Evolutionary conservation across 192 early-diverging fungal species (phyloP).

Genomic region (Phycomyces nitens): DNA sequence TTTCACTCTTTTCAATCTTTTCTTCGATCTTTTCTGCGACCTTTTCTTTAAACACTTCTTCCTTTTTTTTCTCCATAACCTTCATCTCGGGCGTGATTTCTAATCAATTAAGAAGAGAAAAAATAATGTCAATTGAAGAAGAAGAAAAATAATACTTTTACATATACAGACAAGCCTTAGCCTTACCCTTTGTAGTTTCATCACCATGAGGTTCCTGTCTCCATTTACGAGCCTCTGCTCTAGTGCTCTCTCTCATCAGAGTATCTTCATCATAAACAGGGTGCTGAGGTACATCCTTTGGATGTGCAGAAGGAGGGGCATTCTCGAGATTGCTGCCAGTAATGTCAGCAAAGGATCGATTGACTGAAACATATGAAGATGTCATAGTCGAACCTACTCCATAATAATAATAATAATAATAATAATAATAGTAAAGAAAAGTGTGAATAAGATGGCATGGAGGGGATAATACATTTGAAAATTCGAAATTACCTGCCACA

Average conservation of each 20-base stretch:
- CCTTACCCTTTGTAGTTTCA: background rate
- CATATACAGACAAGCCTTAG: no score
- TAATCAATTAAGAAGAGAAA: constrained; percentile 6
- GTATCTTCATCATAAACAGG: constrained; percentile 30
- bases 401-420: no score
- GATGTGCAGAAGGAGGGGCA: constrained; percentile 21
- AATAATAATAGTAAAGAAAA: no score
- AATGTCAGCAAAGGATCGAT: constrained; percentile 25
- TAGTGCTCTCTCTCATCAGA: constrained; percentile 7
- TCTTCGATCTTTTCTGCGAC: constrained; percentile 8
- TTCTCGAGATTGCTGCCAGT: constrained; percentile 17
- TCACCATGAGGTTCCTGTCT: constrained; percentile 10
- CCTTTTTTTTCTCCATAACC: constrained; percentile 1
- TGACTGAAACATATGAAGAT: background rate
- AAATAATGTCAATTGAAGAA: no score
- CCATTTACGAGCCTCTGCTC: constrained; percentile 23
- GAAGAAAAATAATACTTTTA: no score
- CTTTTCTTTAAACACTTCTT: background rate
- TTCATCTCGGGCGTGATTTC: constrained; percentile 18
- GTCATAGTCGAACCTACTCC: background rate
- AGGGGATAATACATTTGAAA: no score
- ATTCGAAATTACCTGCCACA: background rate
- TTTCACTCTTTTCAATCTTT: constrained; percentile 13
- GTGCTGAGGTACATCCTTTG: constrained; percentile 10
- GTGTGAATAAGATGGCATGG: no score